A percentile compares a stretch with the other conserved stretches of the same genome.
phyloP scores from a whole-genome alignment of 83 land plant species.

The Diphasiastrum complanatum region DNA sequence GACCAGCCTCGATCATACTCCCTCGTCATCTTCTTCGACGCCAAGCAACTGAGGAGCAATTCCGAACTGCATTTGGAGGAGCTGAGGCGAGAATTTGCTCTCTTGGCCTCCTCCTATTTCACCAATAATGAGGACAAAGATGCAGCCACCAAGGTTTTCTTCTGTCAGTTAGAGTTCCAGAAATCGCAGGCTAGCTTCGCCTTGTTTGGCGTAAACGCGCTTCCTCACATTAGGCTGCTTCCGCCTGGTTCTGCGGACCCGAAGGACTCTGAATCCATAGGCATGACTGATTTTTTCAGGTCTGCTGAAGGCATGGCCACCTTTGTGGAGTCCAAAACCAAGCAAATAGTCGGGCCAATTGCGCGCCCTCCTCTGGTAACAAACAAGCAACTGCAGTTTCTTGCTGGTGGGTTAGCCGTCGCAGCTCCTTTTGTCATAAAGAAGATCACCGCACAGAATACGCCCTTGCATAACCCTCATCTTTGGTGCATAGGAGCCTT shows the following conservation, averaged over 20 bases:
- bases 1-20: slow-evolving; percentile 59
- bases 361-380: slow-evolving; percentile 67
- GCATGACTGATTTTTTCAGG: slow-evolving; percentile 50
- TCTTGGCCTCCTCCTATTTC: slow-evolving; percentile 58
- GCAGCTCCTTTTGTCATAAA: slow-evolving; percentile 48
- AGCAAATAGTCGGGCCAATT: slow-evolving; percentile 56
- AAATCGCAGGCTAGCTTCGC: slow-evolving; percentile 55
- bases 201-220: slow-evolving; percentile 55
- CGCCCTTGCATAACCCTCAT: slow-evolving; percentile 54
- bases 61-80: slow-evolving; percentile 68
- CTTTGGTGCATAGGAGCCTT: slow-evolving; percentile 60
- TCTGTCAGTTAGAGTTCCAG: slow-evolving; percentile 45
- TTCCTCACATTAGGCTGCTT: slow-evolving; percentile 59
- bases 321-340: slow-evolving; percentile 60
- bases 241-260: slow-evolving; percentile 17
- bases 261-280: slow-evolving; percentile 55
- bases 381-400: slow-evolving; percentile 40
- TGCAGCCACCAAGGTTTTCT: slow-evolving; percentile 33
- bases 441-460: slow-evolving; percentile 46
- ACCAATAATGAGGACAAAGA: slow-evolving; percentile 30
- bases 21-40: slow-evolving; percentile 90
- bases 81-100: slow-evolving; percentile 58
- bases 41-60: slow-evolving; percentile 66
- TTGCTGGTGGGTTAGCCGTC: slow-evolving; percentile 22
- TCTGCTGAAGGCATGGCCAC: slow-evolving; percentile 78